Base-by-base conservation (phyloP, 2,329 filamentous ascomycete genomes). In the Ploettnerulaceae sp. region DNA sequence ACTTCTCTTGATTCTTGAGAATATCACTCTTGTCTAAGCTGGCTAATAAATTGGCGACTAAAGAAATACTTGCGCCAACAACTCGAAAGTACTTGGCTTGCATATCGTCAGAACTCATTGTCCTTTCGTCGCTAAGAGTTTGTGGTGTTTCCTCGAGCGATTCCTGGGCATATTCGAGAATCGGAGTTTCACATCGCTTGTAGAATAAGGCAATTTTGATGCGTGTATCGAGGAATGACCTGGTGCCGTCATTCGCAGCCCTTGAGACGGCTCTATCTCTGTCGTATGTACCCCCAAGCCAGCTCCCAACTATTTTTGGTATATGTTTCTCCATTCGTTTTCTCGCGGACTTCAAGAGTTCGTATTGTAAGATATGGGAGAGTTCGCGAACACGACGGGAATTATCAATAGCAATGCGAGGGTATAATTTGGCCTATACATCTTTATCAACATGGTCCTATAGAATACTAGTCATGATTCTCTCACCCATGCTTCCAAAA, bases 211-310 rank as follows among this genome's bases (percentile, higher is more conserved):
- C 69, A 28, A 84, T 71, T 67, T 96, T 98, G 46, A 94, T 89
- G 14, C 86, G 78, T 0, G 84, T 89, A 15, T 77, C 77, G 45
- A 97, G 84, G 31, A 95, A 86, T 2, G 76, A 77, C 0, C 77
- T 76, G 14, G 96, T 72, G 0, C 90, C 86, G 35, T 91, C 83
- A 48, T 78, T 75, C 2, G 90, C 89, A n/a, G 87, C 81, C 47
- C 82, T 80, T 6, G 85, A 75, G 11, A 89, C 89, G 14, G 75
- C 75, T 45, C 82, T 81, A 62, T 98, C 91, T 55, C 79, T 84
- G 65, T 98, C 93, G 62, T 89, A 95, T 1, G 85, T 77, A 1
- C 91, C 93, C 6, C 87, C 86, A 9, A 97, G 75, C 93, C 94
- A 98, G n/a, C 88, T 76, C 7, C 86, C 89, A 35, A 94, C 82